Conservation (phyloP, 1,139 yeast species). For the Magnusiomyces suaveolens region DNA sequence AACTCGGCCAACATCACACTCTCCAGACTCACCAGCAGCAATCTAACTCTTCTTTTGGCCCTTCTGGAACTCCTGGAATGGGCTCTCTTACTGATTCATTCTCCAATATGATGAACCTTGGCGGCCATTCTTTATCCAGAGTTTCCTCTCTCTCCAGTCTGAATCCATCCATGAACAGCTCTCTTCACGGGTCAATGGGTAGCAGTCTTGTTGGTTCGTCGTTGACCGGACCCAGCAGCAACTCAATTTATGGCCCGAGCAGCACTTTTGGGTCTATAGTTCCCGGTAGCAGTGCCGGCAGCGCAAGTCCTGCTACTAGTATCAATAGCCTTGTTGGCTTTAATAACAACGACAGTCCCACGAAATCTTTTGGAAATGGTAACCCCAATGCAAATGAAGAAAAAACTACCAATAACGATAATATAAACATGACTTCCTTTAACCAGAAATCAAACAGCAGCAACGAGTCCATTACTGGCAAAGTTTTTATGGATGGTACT, state of each 20-base stretch:
- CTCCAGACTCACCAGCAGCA: slow-evolving; percentile 18
- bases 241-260: background rate
- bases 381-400: background rate
- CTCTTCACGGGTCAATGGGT: no score
- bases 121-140: slow-evolving; percentile 17
- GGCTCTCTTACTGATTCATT: slow-evolving; percentile 22
- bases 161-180: slow-evolving; percentile 8
- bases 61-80: slow-evolving; percentile 12
- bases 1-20: slow-evolving; percentile 4
- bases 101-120: slow-evolving; percentile 20
- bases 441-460: background rate
- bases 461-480: background rate
- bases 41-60: slow-evolving; percentile 8
- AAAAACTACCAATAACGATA: background rate
- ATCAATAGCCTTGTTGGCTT: slow-evolving; percentile 7
- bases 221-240: background rate
- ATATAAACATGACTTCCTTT: background rate
- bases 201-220: background rate
- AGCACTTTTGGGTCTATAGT: background rate
- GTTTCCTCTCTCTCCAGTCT: slow-evolving; percentile 14
- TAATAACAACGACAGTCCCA: background rate
- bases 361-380: background rate
- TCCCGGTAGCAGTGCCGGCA: slow-evolving; percentile 10
- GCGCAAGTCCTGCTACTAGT: slow-evolving; percentile 15
- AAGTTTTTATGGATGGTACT: background rate